Conservation (phyloP, 352 stramenopile species). For the Phytophthora parvispora region DNA sequence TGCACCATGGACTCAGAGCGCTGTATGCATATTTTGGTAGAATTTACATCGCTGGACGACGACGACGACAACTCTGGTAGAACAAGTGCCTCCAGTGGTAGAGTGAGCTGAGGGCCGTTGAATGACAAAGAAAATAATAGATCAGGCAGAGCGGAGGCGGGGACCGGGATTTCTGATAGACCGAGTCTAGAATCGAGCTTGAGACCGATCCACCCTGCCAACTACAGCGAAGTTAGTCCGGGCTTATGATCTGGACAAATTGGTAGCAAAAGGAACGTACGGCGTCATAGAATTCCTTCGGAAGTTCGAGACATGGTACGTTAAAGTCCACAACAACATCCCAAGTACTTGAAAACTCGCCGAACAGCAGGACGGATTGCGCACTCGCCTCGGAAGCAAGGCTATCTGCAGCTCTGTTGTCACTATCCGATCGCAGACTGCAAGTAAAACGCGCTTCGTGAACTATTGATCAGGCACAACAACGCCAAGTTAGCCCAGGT, state of each 20-base stretch:
- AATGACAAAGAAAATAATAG: constrained; percentile 63
- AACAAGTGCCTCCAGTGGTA: constrained; percentile 60
- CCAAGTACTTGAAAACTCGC: constrained; percentile 67
- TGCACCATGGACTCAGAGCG: constrained; percentile 64
- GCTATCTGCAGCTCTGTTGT: background rate
- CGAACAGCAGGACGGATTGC: constrained; percentile 45
- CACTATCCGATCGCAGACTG: background rate
- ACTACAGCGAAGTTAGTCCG: constrained; percentile 32
- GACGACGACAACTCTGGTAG: constrained; percentile 37
- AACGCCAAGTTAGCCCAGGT: background rate
- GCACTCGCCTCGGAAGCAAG: background rate
- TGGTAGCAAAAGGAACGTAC: constrained; percentile 22
- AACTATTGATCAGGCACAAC: constrained; percentile 33
- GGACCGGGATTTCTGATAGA: constrained; percentile 51
- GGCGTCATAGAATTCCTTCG: constrained; percentile 70
- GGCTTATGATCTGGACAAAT: background rate
- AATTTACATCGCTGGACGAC: constrained; percentile 8
- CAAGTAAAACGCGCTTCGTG: constrained; percentile 52
- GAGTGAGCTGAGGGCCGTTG: constrained; percentile 26
- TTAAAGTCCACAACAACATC: constrained; percentile 72
- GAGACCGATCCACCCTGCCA: constrained; percentile 65
- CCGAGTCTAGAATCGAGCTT: constrained; percentile 49
- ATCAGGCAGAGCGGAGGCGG: constrained; percentile 32
- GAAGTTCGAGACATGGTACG: constrained; percentile 62
- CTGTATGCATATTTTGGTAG: constrained; percentile 60